A percentile compares a stretch with the other conserved stretches of the same genome.
Evolutionary conservation across 169 alveolate species (phyloP).

Genomic region (Cryptosporidium sp.): DNA sequence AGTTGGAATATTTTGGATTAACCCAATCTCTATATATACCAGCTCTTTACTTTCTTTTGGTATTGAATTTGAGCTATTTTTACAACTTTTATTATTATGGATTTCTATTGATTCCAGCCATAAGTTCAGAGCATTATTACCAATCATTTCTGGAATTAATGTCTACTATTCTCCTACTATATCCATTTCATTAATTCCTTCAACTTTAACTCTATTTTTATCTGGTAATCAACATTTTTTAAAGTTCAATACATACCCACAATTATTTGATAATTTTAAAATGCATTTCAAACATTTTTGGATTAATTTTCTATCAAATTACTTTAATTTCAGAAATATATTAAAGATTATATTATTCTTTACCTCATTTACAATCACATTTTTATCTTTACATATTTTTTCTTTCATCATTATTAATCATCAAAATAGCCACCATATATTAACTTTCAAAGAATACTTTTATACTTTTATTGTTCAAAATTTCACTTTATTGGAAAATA

Average conservation of each 20-base stretch:
- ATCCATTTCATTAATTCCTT: conserved; percentile 9
- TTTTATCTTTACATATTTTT: conserved; percentile 18
- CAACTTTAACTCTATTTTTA: conserved; percentile 1
- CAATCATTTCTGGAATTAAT: conserved; percentile 6
- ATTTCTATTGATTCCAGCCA: not conserved
- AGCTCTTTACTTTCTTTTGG: conserved; percentile 37
- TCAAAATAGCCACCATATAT: not conserved
- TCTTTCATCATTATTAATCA: conserved; percentile 3
- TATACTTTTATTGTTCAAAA: not conserved
- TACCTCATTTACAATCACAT: conserved; percentile 3
- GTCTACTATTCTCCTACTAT: conserved; percentile 14
- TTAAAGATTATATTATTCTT: not conserved
- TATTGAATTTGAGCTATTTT: not conserved
- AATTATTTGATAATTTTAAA: not conserved
- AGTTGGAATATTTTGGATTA: conserved; percentile 28
- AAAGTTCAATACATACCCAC: not conserved
- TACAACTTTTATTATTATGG: conserved; percentile 21
- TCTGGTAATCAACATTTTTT: not conserved
- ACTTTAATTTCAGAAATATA: not conserved
- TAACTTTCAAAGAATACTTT: conserved; percentile 1
- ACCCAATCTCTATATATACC: conserved; percentile 40
- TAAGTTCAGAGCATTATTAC: not conserved
- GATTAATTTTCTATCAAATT: not conserved
- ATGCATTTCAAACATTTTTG: not conserved
- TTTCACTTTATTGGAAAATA: conserved; percentile 16